phyloP scores from a whole-genome alignment of 2,329 filamentous ascomycete species.

The Botrytis fabae region DNA sequence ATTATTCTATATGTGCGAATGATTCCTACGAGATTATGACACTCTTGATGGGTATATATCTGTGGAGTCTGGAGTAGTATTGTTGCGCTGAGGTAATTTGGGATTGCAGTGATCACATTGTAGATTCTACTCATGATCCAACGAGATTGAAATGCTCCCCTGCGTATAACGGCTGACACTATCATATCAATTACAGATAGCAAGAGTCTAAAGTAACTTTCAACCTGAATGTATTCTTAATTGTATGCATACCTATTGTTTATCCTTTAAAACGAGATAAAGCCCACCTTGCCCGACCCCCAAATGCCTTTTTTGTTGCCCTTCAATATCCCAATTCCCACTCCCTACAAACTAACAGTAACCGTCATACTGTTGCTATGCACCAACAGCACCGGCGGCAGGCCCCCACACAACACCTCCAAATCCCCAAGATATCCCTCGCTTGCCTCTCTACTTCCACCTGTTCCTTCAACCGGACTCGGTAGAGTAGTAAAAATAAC shows the following conservation, averaged over 20 bases:
- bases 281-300: neutral
- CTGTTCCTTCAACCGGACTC: slow-evolving; percentile 54
- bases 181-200: too few species aligned
- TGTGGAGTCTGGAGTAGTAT: neutral
- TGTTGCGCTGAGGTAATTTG: neutral
- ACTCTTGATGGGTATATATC: neutral
- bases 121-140: neutral
- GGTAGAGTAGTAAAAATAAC: slow-evolving; percentile 73
- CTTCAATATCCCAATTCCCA: neutral
- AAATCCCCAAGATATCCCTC: slow-evolving; percentile 37
- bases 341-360: slow-evolving; percentile 28
- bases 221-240: neutral
- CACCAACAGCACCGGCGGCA: slow-evolving; percentile 29
- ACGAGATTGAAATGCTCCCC: neutral
- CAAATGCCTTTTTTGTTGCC: too few species aligned
- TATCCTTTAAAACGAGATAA: neutral
- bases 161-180: neutral
- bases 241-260: neutral
- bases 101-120: neutral
- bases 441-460: slow-evolving; percentile 29
- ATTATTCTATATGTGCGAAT: neutral
- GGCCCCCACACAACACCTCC: slow-evolving; percentile 33
- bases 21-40: neutral
- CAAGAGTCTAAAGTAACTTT: neutral
- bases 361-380: slow-evolving; percentile 32